Base-by-base conservation (phyloP, 495 filamentous ascomycete species). In the Daldinia decipiens region DNA sequence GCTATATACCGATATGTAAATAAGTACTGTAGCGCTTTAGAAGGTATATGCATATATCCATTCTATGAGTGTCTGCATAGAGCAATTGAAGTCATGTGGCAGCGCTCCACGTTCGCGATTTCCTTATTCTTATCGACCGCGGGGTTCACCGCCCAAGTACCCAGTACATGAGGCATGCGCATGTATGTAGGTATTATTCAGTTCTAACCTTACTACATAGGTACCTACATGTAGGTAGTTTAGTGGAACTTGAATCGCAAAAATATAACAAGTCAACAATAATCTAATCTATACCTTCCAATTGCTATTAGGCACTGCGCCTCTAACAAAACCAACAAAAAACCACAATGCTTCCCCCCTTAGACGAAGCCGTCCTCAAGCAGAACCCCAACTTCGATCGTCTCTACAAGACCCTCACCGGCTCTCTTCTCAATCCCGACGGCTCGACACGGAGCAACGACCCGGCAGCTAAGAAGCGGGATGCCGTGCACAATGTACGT, bases 331-430 rank as follows among this genome's bases (percentile, higher is more conserved):
- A n/a, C n/a, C n/a, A n/a, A n/a, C n/a, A n/a, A 57, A 38, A 65
- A 51, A 31, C 27, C 51, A 83, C 64, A 36, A 92, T 92, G 90
- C 79, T 92, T 3, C 88, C 89, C 0, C 88, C 88, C 6, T 83
- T 91, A 56, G 89, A 92, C 32, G 83, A 87, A 27, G 74, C 82
- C 0, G 82, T 92, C 52, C 79, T 92, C 1, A 80, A 86, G 55
- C 82, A 81, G 29, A 92, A 91, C 62, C 88, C 88, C 24, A 82
- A 88, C 51, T 92, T 92, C 68, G 87, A 88, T 57, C 81, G 79
- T 29, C 81, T 92, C 0, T 88, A 91, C 74, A 83, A 86, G 17
- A 86, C 84, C 17, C 72, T 92, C 6, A 88, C 88, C 0, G 84
- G 80, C 1, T 83, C 79, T 0, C 74, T 90, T 7, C 80, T 92